These are phyloP conservation scores for Cytospora chrysosperma DNA, from an alignment of 2,329 filamentous ascomycete genomes.

Conservation along the genomic window DNA sequence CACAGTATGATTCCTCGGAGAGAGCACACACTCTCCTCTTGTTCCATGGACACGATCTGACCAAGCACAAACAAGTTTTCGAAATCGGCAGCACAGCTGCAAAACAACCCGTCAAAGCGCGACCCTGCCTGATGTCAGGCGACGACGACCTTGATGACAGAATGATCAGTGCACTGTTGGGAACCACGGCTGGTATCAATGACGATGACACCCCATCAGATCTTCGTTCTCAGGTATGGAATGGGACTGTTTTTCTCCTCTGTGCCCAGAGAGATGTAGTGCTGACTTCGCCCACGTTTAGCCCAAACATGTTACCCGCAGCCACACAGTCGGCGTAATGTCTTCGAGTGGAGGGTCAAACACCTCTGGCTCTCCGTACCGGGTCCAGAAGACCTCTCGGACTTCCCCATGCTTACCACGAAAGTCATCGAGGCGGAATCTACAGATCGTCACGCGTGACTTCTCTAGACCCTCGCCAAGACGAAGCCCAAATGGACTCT, in stretches of 20 bases:
- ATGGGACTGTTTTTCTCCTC: too few relatives aligned
- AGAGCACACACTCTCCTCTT: neutral
- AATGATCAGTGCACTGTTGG: slow-evolving; percentile 20
- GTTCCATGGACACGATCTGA: neutral
- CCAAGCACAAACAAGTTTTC: slow-evolving; percentile 3
- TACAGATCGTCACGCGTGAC: neutral
- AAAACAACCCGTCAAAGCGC: neutral
- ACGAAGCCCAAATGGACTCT: slow-evolving; percentile 5
- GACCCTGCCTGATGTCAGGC: neutral
- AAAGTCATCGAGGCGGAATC: slow-evolving; percentile 5
- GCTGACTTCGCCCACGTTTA: neutral
- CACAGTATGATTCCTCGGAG: too few relatives aligned
- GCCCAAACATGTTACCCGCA: slow-evolving; percentile 4
- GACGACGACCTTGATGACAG: slow-evolving; percentile 7
- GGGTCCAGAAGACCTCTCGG: neutral
- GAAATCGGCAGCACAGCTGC: neutral
- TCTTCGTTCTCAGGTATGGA: slow-evolving; percentile 7
- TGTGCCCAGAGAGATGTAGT: neutral
- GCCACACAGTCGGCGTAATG: slow-evolving; percentile 15
- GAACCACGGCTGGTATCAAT: slow-evolving; percentile 9
- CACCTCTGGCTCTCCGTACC: neutral
- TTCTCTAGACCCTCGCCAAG: slow-evolving; percentile 1
- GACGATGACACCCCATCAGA: neutral
- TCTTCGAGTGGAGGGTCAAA: neutral
- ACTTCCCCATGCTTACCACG: slow-evolving; percentile 9